These are phyloP conservation scores for Trichocomaceae sp. DNA, from an alignment of 2,329 filamentous ascomycete species.

Conservation along the genomic window DNA sequence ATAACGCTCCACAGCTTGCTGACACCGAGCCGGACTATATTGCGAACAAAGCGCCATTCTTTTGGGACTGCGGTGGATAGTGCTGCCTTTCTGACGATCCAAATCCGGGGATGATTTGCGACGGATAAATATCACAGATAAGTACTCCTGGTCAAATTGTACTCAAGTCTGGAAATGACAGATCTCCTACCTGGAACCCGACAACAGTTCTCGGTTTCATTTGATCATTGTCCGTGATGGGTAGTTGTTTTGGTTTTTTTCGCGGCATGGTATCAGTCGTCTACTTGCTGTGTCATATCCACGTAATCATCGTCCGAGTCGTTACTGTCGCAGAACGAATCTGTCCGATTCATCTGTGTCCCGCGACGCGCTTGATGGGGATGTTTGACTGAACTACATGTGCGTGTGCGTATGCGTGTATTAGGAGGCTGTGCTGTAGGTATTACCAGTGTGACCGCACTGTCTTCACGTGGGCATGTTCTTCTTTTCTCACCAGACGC, in stretches of 20 bases:
- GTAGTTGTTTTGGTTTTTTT: neutral
- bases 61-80: too few species aligned
- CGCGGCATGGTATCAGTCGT: neutral
- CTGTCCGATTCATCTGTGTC: neutral
- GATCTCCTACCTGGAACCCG: neutral
- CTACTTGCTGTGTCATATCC: neutral
- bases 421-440: neutral
- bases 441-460: neutral
- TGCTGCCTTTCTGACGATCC: too few species aligned
- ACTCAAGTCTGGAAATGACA: neutral
- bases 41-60: too few species aligned
- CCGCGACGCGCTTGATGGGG: neutral
- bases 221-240: too few species aligned
- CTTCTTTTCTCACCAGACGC: neutral
- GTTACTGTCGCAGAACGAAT: neutral
- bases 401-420: neutral
- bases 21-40: too few species aligned
- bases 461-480: neutral
- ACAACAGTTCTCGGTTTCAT: too few species aligned
- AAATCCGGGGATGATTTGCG: too few species aligned
- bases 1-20: too few species aligned
- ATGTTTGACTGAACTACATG: neutral
- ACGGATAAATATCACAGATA: too few species aligned
- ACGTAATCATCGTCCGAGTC: neutral
- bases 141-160: too few species aligned